phyloP scores from a whole-genome alignment of 1,284 basidiomycete genomes.

The Stygiomarasmius scandens region DNA sequence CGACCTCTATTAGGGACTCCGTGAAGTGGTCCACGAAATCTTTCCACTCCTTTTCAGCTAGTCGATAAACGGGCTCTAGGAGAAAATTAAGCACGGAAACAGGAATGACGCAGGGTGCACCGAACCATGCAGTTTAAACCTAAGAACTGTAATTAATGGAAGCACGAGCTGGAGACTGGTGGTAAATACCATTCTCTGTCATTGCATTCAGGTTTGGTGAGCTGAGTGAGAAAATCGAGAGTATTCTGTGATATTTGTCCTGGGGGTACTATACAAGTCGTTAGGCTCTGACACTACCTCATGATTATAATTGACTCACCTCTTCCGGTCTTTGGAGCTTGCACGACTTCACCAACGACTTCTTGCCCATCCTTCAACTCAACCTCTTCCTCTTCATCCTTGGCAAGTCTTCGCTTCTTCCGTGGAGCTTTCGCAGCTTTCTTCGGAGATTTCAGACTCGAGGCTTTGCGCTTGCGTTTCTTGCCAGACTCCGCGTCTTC shows the following conservation, averaged over 20 bases:
- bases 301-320: constrained; percentile 49
- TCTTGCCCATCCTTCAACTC: constrained; percentile 70
- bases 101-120: not conserved
- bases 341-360: constrained; percentile 67
- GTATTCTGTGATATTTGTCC: constrained; percentile 88
- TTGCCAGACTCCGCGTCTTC: constrained; percentile 26
- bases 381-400: constrained; percentile 39
- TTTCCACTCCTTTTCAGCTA: constrained; percentile 87
- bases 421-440: constrained; percentile 34
- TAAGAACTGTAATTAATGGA: constrained; percentile 26
- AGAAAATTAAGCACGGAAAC: not conserved
- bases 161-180: no score
- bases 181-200: constrained; percentile 78
- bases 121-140: constrained; percentile 79
- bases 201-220: constrained; percentile 79
- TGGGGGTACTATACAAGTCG: constrained; percentile 61
- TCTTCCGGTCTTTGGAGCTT: constrained; percentile 79
- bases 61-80: constrained; percentile 79
- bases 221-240: constrained; percentile 71
- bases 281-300: not conserved
- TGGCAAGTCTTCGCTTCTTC: constrained; percentile 24
- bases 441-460: constrained; percentile 19
- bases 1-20: constrained; percentile 66
- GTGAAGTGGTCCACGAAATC: constrained; percentile 78
- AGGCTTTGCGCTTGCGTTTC: constrained; percentile 38